phyloP scores from a whole-genome alignment of 164 flowering plant species.

The Santalum album region DNA sequence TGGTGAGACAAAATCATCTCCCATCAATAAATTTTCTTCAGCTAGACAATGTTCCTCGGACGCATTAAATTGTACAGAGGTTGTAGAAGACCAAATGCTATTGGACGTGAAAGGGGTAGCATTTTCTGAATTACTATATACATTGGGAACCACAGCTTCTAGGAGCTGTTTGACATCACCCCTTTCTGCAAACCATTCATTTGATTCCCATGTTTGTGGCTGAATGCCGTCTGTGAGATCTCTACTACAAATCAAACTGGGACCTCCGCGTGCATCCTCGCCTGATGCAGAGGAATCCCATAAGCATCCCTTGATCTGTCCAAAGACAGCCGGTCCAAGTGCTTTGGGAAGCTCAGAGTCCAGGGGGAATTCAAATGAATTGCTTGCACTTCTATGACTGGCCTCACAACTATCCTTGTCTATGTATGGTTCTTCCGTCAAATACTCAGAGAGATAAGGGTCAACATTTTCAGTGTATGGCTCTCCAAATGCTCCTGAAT shows the following conservation, averaged over 20 bases:
- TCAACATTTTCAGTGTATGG: slow-evolving; percentile 11
- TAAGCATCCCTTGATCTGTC: slow-evolving; percentile 6
- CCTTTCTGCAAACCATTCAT: slow-evolving; percentile 12
- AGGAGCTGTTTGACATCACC: slow-evolving; percentile 29
- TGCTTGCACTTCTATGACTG: slow-evolving; percentile 3
- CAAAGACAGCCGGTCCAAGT: slow-evolving; percentile 29
- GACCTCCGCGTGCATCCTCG: slow-evolving; percentile 14
- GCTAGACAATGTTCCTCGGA: slow-evolving; percentile 15
- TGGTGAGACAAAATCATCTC: slow-evolving; percentile 17
- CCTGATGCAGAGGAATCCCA: slow-evolving; percentile 11
- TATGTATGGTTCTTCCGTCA: slow-evolving; percentile 10
- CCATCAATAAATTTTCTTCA: slow-evolving; percentile 9
- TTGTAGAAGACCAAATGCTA: slow-evolving; percentile 14
- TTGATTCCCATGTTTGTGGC: slow-evolving; percentile 16
- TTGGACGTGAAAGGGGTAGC: slow-evolving; percentile 15
- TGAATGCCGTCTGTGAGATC: slow-evolving; percentile 12
- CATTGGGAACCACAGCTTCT: slow-evolving; percentile 38
- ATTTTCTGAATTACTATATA: slow-evolving; percentile 19
- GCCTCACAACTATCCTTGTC: slow-evolving; percentile 11
- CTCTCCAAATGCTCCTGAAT: slow-evolving; percentile 9
- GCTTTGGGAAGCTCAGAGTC: slow-evolving; percentile 48
- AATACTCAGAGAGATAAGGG: slow-evolving; percentile 11
- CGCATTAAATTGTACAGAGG: slow-evolving; percentile 15
- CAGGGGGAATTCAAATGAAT: slow-evolving; percentile 27
- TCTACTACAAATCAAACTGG: slow-evolving; percentile 10